Evolutionary conservation across 1,139 yeast genomes (phyloP).

Genomic region (Meyerozyma carpophila): DNA sequence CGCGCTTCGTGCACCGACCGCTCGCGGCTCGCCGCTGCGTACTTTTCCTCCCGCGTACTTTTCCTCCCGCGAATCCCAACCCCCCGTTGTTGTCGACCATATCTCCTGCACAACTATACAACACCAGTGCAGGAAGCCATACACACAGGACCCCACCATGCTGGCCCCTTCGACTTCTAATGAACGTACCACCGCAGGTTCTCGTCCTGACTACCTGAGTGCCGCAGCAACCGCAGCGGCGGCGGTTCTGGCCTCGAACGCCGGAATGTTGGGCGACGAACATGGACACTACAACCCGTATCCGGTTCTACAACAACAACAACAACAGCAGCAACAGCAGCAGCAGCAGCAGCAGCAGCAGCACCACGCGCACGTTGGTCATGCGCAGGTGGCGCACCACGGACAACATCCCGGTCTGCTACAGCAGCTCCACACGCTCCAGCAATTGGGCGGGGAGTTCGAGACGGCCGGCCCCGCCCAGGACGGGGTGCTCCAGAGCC

Average conservation of each 20-base stretch:
- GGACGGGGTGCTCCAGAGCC: conserved; percentile 3
- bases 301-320: conserved; percentile 23
- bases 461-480: neutral
- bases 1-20: no score
- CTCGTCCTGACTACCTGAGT: conserved; percentile 11
- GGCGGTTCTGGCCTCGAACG: conserved; percentile 14
- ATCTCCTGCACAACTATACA: conserved; percentile 1
- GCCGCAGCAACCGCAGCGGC: conserved; percentile 17
- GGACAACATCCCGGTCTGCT: conserved; percentile 9
- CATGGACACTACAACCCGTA: conserved; percentile 19
- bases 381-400: conserved; percentile 6
- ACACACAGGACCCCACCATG: conserved; percentile 9
- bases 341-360: conserved; percentile 9
- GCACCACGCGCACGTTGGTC: conserved; percentile 8
- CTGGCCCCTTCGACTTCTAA: conserved; percentile 31
- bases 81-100: neutral
- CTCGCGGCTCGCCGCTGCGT: no score
- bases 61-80: neutral
- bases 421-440: conserved; percentile 6
- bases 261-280: conserved; percentile 16
- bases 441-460: neutral
- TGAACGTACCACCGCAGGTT: conserved; percentile 23
- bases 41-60: conserved; percentile 2
- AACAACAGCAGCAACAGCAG: conserved; percentile 23
- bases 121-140: conserved; percentile 3